Evolutionary conservation across 1,284 basidiomycete genomes (phyloP).

Genomic region (Amylostereum areolatum): DNA sequence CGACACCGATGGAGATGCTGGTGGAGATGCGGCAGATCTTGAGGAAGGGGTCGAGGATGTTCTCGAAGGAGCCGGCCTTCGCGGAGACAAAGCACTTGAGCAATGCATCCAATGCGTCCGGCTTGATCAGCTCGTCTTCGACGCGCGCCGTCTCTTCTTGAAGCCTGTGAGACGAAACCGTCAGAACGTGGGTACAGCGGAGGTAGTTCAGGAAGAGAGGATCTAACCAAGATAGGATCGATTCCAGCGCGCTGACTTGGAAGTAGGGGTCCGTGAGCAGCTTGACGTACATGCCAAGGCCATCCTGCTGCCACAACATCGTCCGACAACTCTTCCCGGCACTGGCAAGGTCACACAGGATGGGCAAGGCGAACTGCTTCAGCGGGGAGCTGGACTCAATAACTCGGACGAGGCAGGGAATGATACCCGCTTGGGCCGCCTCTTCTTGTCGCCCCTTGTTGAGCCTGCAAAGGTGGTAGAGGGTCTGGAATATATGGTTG

Average conservation of each 20-base stretch:
- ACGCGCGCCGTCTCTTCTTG: conserved; percentile 93
- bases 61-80: conserved; percentile 92
- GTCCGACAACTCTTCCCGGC: conserved; percentile 89
- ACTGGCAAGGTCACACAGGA: conserved; percentile 91
- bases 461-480: conserved; percentile 91
- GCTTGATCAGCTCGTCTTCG: conserved; percentile 80
- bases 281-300: conserved; percentile 76
- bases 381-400: conserved; percentile 85
- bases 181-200: not conserved
- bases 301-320: conserved; percentile 85
- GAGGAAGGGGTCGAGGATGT: conserved; percentile 86
- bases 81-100: conserved; percentile 83
- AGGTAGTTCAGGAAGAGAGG: not conserved
- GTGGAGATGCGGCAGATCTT: conserved; percentile 85
- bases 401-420: conserved; percentile 85
- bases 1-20: conserved; percentile 68
- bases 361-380: conserved; percentile 94
- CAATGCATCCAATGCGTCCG: conserved; percentile 64
- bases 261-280: conserved; percentile 92
- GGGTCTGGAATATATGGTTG: conserved; percentile 91
- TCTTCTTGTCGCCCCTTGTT: conserved; percentile 95
- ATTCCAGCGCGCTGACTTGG: conserved; percentile 90
- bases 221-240: conserved; percentile 81
- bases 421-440: conserved; percentile 90
- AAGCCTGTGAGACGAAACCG: conserved; percentile 46